Conservation (phyloP, 2,329 filamentous ascomycete species). For the Hymenoscyphus occultus region DNA sequence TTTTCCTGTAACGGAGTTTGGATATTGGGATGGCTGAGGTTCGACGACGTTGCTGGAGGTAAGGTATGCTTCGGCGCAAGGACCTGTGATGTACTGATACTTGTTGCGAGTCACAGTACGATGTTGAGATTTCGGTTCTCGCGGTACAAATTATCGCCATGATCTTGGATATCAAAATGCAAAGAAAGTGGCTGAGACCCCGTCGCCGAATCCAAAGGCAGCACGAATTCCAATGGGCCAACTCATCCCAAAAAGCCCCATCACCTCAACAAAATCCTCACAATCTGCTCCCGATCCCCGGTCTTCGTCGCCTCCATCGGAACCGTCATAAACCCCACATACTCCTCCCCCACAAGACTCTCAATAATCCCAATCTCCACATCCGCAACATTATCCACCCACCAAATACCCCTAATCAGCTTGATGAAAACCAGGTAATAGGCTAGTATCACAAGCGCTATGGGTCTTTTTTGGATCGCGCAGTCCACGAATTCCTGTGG, state of each 20-base stretch:
- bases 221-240: too few relatives aligned
- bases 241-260: neutral
- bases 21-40: too few relatives aligned
- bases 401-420: conserved; percentile 24
- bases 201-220: too few relatives aligned
- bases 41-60: too few relatives aligned
- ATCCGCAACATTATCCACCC: conserved; percentile 24
- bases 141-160: too few relatives aligned
- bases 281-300: conserved; percentile 14
- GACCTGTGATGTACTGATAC: too few relatives aligned
- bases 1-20: too few relatives aligned
- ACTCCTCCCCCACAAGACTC: conserved; percentile 14
- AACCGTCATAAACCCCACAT: conserved; percentile 14
- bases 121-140: too few relatives aligned
- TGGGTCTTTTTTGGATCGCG: conserved; percentile 20
- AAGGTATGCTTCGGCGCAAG: too few relatives aligned
- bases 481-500: conserved; percentile 19
- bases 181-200: too few relatives aligned
- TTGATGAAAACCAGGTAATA: conserved; percentile 27
- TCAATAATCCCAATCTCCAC: conserved; percentile 19
- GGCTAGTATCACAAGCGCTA: conserved; percentile 24
- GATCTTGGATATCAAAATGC: too few relatives aligned
- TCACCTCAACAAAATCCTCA: conserved; percentile 28
- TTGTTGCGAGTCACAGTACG: too few relatives aligned
- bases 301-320: conserved; percentile 16